Base-by-base conservation (phyloP, 495 filamentous ascomycete genomes). In the Penicillium chermesinum region DNA sequence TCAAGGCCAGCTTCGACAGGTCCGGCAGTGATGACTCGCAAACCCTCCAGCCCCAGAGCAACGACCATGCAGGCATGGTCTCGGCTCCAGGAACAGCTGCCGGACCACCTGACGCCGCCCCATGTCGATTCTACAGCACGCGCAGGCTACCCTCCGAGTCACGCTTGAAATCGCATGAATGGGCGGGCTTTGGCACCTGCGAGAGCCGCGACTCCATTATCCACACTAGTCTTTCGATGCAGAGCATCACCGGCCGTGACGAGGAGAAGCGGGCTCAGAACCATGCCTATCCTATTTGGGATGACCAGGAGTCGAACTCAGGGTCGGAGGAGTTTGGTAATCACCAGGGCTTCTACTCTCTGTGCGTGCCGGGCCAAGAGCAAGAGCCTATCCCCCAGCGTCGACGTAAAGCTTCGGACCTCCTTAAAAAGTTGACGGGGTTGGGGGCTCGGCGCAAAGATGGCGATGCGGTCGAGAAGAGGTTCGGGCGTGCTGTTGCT, bases 371-470 rank as follows among this genome's bases (percentile, higher is more conserved):
- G 4, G 25, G 25, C 10, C 5, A 30, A 30, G 45, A 9, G 37
- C 33, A 35, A 12, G 17, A 7, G 1, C 27, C 25, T 8, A 34
- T 38, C 2, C 32, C 42, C 6, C 47, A 54, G 20, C 35, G 50
- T 22, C 30, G 58, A 7, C 44, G 49, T 17, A 42, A 49, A 8
- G 60, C 60, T 1, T 55, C 54, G 25, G 18, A 50, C 17, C 36
- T 63, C 20, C 39, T 61, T 38, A 55, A 45, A 41, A 63, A 50
- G 40, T 56, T 63, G 52, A 40, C 58, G 27, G 60, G 60, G 12
- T 21, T 61, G 15, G 39, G 60, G 36, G 38, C 38, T 41, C 37
- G 41, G 37, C 38, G 38, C 38, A 53, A 49, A 13, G 57, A 32
- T 0, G 14, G 14, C n/a, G 35, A n/a, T 3, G 19, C 41, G 15